phyloP scores from a whole-genome alignment of 257 asterid genomes.

The Euphrasia confusa region DNA sequence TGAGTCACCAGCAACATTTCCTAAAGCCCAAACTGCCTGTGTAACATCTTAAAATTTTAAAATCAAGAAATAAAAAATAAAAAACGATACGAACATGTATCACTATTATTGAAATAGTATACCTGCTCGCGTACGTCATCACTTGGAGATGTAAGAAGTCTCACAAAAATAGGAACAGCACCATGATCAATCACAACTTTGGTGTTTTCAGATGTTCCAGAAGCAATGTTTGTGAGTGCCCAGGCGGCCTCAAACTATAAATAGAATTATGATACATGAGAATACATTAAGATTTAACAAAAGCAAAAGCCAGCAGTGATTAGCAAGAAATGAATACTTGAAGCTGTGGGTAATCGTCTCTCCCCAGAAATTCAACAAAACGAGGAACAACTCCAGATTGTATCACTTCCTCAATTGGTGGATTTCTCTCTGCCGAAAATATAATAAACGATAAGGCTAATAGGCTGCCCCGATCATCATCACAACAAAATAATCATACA shows the following conservation, averaged over 20 bases:
- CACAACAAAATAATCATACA: not conserved
- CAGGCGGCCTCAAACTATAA: slow-evolving; percentile 92
- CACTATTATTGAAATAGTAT: not conserved
- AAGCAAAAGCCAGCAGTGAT: not conserved
- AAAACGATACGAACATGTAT: not conserved
- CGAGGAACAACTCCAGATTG: slow-evolving; percentile 88
- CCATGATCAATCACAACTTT: slow-evolving; percentile 90
- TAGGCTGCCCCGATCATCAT: not conserved
- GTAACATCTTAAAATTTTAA: not conserved
- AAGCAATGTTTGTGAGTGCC: slow-evolving; percentile 94
- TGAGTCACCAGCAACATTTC: slow-evolving; percentile 95
- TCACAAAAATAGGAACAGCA: slow-evolving; percentile 78
- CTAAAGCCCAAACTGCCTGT: slow-evolving; percentile 98
- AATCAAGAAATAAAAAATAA: not conserved
- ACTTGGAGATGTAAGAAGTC: slow-evolving; percentile 67
- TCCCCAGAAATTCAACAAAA: slow-evolving; percentile 76
- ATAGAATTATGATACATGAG: not conserved
- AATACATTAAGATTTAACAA: not conserved
- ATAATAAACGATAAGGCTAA: not conserved
- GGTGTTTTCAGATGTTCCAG: slow-evolving; percentile 89
- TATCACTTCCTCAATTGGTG: slow-evolving; percentile 92
- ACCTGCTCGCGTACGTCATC: slow-evolving; percentile 56
- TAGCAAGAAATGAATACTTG: slow-evolving; percentile 44
- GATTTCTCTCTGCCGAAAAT: slow-evolving; percentile 59
- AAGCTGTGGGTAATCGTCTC: slow-evolving; percentile 78